phyloP scores from a whole-genome alignment of 2,329 filamentous ascomycete genomes.

The Magnaporthiopsis rhizophila region DNA sequence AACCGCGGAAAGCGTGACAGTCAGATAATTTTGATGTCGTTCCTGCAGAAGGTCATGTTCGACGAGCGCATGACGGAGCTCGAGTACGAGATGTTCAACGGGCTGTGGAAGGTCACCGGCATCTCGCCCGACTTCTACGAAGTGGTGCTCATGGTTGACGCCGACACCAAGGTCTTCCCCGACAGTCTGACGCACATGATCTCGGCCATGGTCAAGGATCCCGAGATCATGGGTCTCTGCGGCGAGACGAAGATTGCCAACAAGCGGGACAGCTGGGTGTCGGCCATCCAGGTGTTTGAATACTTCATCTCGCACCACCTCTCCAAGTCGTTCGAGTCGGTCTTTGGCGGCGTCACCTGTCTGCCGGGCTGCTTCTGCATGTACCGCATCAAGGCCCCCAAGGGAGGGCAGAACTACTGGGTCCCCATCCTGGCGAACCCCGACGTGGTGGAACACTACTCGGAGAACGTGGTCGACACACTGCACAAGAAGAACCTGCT shows the following conservation, averaged over 20 bases:
- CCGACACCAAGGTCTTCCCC: conserved; percentile 98
- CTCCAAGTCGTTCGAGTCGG: conserved; percentile 93
- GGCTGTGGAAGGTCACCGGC: conserved; percentile 95
- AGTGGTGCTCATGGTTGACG: conserved; percentile 96
- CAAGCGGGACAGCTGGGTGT: conserved; percentile 90
- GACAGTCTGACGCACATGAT: conserved; percentile 98
- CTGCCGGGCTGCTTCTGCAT: conserved; percentile 99
- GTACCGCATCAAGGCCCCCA: conserved; percentile 99
- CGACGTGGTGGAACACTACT: conserved; percentile 98
- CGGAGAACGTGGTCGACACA: conserved; percentile 97
- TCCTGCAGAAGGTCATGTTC: conserved; percentile 99
- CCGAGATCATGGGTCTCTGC: conserved; percentile 97
- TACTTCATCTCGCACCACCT: conserved; percentile 99
- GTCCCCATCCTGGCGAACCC: conserved; percentile 97
- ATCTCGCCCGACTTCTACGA: conserved; percentile 98
- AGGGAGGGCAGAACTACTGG: conserved; percentile 98
- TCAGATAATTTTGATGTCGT: conserved; percentile 98
- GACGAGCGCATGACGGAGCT: conserved; percentile 99
- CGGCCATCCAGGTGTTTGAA: conserved; percentile 98
- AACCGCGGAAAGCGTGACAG: conserved; percentile 98
- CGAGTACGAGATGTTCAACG: conserved; percentile 99
- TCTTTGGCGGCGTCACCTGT: conserved; percentile 98
- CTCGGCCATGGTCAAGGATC: conserved; percentile 97
- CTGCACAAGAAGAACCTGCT: conserved; percentile 96
- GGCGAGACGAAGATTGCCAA: conserved; percentile 99